Conservation (phyloP, 1,284 basidiomycete species). For the Rhodotorula sp. region DNA sequence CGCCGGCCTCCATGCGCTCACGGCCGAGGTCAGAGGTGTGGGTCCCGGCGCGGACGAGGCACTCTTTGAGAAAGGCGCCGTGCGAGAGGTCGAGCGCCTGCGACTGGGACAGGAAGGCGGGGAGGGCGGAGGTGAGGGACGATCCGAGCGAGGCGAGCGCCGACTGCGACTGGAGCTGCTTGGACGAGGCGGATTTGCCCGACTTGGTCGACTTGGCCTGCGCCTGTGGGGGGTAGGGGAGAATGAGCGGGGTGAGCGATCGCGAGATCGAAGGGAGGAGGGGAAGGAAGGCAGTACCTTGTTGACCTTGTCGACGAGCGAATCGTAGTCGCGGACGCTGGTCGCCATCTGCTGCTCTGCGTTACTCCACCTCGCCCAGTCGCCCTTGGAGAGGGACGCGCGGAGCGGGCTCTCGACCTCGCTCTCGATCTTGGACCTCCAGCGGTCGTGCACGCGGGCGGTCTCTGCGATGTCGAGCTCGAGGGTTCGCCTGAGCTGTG, state of each 20-base stretch:
- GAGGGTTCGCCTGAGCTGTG: constrained; percentile 6
- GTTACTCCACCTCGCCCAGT: constrained; percentile 28
- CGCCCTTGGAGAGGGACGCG: constrained; percentile 13
- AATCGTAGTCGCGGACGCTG: constrained; percentile 33
- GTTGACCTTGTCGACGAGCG: constrained; percentile 30
- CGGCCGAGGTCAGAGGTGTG: constrained; percentile 47
- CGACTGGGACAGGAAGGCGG: constrained; percentile 46
- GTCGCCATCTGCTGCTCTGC: constrained; percentile 6
- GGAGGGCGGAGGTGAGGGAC: constrained; percentile 42
- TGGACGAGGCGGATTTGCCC: constrained; percentile 24
- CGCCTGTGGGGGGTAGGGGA: constrained; percentile 2
- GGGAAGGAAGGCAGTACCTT: constrained; percentile 19
- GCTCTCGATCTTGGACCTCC: constrained; percentile 16
- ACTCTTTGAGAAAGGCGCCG: constrained; percentile 47
- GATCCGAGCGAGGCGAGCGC: constrained; percentile 34
- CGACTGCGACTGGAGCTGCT: constrained; percentile 38
- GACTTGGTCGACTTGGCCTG: constrained; percentile 20
- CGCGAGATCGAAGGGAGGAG: background rate
- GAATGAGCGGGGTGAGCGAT: no score
- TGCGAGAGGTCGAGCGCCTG: constrained; percentile 49
- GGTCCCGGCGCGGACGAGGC: constrained; percentile 46
- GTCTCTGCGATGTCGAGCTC: constrained; percentile 29
- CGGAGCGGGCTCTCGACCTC: constrained; percentile 28
- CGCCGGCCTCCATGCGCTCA: constrained; percentile 50
- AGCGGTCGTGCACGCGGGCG: constrained; percentile 23